These are phyloP conservation scores for Serendipita sp. DNA, from an alignment of 768 basidiomycete genomes.

Conservation along the genomic window DNA sequence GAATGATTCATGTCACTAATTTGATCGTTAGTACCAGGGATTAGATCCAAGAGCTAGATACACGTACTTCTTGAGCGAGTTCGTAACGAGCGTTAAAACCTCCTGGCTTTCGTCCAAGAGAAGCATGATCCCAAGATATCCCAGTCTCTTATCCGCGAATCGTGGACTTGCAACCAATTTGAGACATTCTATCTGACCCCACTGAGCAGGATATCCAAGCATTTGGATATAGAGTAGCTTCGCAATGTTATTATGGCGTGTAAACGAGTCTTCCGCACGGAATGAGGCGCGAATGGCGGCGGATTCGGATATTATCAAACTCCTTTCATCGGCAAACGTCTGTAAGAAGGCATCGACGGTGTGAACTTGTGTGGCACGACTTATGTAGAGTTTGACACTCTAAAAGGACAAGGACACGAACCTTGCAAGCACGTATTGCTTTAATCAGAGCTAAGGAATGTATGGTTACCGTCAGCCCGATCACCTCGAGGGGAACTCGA, in stretches of 20 bases:
- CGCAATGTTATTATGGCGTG: constrained; percentile 92
- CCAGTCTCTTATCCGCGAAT: constrained; percentile 90
- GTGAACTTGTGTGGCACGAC: not conserved
- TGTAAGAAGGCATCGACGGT: constrained; percentile 17
- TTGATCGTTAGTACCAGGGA: not conserved
- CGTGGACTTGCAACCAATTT: constrained; percentile 89
- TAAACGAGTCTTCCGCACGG: constrained; percentile 88
- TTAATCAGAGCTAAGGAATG: constrained; percentile 70
- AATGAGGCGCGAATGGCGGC: constrained; percentile 94
- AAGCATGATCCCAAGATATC: constrained; percentile 96
- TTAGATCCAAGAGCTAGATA: constrained; percentile 13
- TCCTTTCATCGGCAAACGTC: constrained; percentile 97
- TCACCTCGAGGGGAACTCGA: constrained; percentile 12
- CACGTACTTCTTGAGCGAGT: constrained; percentile 88
- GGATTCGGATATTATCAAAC: constrained; percentile 91
- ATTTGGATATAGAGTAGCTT: constrained; percentile 98
- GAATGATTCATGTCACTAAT: constrained; percentile 96
- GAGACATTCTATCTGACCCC: constrained; percentile 95
- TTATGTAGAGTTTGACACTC: not conserved
- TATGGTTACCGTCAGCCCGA: constrained; percentile 15
- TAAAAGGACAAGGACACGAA: constrained; percentile 17
- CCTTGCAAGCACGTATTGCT: constrained; percentile 96
- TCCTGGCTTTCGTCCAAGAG: constrained; percentile 95
- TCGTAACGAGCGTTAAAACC: constrained; percentile 91
- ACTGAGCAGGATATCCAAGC: constrained; percentile 96